Evolutionary conservation across 768 basidiomycete species (phyloP), one percentile per base, ranked within the genome.

Genomic region (Gloeopeniophorella convolvens): DNA sequence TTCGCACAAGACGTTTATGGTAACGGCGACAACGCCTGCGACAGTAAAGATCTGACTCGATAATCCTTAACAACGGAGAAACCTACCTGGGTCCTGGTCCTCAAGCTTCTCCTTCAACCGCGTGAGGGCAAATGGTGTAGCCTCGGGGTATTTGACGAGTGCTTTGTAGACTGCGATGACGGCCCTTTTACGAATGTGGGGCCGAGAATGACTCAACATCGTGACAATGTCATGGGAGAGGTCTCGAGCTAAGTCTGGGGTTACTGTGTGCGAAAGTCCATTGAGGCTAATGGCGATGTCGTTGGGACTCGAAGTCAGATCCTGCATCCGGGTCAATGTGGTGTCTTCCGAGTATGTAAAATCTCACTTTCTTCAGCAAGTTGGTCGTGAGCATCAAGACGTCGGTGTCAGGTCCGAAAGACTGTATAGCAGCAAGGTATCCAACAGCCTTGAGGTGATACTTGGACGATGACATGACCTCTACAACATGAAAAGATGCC

Each of bases 361-460:
- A 5, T 61, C 79, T 52, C 50, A 89, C 92, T 79, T 96, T 96
- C 75, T 95, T 95, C 56, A 95, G 69, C 26, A 91, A 72, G 68
- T 99, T 99, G 9, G 95, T 96, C 3, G 95, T 96, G 40, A 98
- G 77, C 78, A 99, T 96, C 18, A 98, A 81, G 20, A 98, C 95
- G 60, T 98, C 96, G 1, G 96, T 98, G 50, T 95, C 90, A 59
- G 90, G 80, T 36, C 83, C 77, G 66, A 98, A 99, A 1, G 93
- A 94, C 68, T 93, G 83, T 34, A 80, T 68, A 3, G 96, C 93
- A 2, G 89, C 96, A 20, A 99, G 84, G 67, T 99, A 98, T 11
- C 96, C 96, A 42, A 98, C 85, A 23, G 80, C 83, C 74, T 99
- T 99, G 58, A 98, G 75, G 68, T 98, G 94, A 58, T 85, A 79